Conservation (phyloP, 495 filamentous ascomycete genomes). For the Daldinia vernicosa region DNA sequence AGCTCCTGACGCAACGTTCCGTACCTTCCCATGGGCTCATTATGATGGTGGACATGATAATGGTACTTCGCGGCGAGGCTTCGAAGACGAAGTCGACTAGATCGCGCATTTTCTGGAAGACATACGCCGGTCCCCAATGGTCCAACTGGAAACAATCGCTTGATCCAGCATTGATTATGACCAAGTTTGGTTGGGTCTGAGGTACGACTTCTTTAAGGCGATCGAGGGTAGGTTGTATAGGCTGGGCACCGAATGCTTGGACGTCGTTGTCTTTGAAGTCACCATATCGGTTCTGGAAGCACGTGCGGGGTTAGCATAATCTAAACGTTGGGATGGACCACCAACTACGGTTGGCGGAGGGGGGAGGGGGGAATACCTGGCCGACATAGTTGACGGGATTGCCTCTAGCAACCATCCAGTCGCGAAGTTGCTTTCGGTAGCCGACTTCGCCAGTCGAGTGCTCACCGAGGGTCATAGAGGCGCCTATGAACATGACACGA, state of each 20-base stretch:
- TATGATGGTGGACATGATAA: slow-evolving; percentile 43
- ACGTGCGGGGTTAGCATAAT: slow-evolving; percentile 27
- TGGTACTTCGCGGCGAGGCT: slow-evolving; percentile 43
- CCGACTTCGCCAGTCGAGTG: slow-evolving; percentile 61
- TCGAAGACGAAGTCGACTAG: slow-evolving; percentile 45
- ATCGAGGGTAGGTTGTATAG: slow-evolving; percentile 44
- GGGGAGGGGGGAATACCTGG: slow-evolving; percentile 31
- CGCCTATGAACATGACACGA: slow-evolving; percentile 64
- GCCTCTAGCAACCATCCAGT: slow-evolving; percentile 48
- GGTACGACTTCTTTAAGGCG: slow-evolving; percentile 40
- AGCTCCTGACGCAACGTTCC: slow-evolving; percentile 47
- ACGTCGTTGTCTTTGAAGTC: slow-evolving; percentile 48
- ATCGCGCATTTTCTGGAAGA: slow-evolving; percentile 42
- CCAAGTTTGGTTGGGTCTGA: slow-evolving; percentile 43
- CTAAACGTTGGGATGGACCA: slow-evolving; percentile 2
- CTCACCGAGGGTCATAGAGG: slow-evolving; percentile 66
- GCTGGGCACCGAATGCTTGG: slow-evolving; percentile 42
- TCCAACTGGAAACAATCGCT: slow-evolving; percentile 45
- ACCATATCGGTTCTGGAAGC: slow-evolving; percentile 42
- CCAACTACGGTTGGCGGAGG: neutral
- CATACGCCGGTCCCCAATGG: slow-evolving; percentile 41
- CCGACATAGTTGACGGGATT: slow-evolving; percentile 48
- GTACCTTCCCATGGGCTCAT: slow-evolving; percentile 44
- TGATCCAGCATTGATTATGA: slow-evolving; percentile 47
- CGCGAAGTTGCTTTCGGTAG: slow-evolving; percentile 59